phyloP scores from a whole-genome alignment of 169 alveolate species.

The Eimeria praecox region DNA sequence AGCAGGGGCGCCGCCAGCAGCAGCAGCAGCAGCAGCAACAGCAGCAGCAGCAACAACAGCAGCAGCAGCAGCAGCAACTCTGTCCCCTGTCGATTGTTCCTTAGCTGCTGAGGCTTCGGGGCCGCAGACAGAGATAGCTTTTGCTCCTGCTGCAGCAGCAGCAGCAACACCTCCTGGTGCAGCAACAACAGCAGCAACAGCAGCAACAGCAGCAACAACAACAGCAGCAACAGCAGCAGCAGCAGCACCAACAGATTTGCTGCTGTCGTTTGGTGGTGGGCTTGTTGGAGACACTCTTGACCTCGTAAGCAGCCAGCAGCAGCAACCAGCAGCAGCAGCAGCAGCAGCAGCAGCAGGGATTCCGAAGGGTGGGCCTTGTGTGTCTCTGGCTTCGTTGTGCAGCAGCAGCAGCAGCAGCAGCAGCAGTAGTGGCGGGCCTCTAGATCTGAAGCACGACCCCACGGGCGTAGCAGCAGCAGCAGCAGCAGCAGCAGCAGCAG shows the following conservation, averaged over 20 bases:
- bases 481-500: slow-evolving; percentile 21
- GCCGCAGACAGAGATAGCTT: neutral
- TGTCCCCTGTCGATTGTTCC: no score
- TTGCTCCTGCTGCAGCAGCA: neutral
- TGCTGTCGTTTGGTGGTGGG: neutral
- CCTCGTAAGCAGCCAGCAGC: no score
- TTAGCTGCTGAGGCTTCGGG: neutral
- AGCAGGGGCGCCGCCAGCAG: neutral
- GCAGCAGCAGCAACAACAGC: neutral
- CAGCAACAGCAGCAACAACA: no score
- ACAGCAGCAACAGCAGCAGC: slow-evolving; percentile 1
- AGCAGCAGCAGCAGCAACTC: neutral
- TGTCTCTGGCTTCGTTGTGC: no score
- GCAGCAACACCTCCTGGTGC: neutral
- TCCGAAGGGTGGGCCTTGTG: no score
- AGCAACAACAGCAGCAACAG: no score
- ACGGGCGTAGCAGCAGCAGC: slow-evolving; percentile 17
- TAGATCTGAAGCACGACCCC: no score
- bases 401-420: no score
- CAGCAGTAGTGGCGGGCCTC: no score
- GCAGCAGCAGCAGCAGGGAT: no score
- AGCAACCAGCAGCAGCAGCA: no score
- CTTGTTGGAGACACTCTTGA: no score
- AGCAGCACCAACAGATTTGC: neutral
- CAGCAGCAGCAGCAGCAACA: neutral